Percentiles rank a stretch among this genome's conserved stretches.
Evolutionary conservation across 2,329 filamentous ascomycete genomes (phyloP).

Genomic region (Tothia fuscella): DNA sequence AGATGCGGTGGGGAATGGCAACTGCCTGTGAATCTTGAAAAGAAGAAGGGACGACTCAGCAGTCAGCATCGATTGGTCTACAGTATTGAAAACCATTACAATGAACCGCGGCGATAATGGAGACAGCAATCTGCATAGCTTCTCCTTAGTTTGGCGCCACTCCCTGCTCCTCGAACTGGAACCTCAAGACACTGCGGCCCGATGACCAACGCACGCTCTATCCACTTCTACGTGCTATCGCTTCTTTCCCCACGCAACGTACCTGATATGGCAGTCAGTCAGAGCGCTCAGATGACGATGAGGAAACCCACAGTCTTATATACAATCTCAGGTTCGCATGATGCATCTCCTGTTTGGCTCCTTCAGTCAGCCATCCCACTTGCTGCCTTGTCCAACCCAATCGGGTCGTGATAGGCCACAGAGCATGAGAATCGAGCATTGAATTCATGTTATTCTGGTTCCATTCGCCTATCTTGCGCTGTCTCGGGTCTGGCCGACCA

Average conservation of each 20-base stretch:
- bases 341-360: constrained; percentile 4
- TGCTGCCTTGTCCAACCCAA: constrained; percentile 9
- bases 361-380: constrained; percentile 1
- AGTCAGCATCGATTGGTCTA: too few relatives aligned
- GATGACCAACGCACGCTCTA: too few relatives aligned
- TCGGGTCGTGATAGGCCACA: constrained; percentile 8
- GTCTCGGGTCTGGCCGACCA: not conserved
- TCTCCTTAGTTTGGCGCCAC: too few relatives aligned
- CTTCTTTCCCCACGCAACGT: constrained; percentile 4
- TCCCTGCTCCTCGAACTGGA: too few relatives aligned
- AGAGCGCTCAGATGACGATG: not conserved
- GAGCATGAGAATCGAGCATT: constrained; percentile 11
- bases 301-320: constrained; percentile 8
- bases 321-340: constrained; percentile 6
- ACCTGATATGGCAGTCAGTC: not conserved
- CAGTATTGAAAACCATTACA: too few relatives aligned
- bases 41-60: too few relatives aligned
- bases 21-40: too few relatives aligned
- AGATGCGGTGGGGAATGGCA: too few relatives aligned
- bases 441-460: constrained; percentile 8
- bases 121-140: too few relatives aligned
- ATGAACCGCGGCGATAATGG: too few relatives aligned
- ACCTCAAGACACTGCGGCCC: too few relatives aligned
- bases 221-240: too few relatives aligned
- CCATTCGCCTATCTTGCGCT: constrained; percentile 4